Evolutionary conservation across 2,329 filamentous ascomycete genomes (phyloP), one percentile per base, ranked within the genome.

Genomic region (Penicillium sp.): DNA sequence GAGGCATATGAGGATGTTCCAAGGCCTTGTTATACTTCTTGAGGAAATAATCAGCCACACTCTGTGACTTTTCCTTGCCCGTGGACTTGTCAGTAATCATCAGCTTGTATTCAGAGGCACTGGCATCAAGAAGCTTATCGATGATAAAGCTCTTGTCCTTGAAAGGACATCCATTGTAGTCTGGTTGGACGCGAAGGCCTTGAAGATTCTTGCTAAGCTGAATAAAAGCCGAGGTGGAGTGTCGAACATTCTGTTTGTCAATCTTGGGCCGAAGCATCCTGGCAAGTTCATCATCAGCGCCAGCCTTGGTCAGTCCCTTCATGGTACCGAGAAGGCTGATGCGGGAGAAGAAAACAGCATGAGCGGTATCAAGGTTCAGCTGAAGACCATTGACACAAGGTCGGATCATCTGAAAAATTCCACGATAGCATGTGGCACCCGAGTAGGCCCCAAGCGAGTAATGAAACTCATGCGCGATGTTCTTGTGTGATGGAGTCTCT

Each of bases 281-380:
- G 21, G 66, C 62, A 25, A 79, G 58, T n/a, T 73, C 62, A 46
- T 68, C 59, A 43, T 69, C 58, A 52, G 77, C 72, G 39, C 67
- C 63, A 26, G 65, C 59, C 16, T 70, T 67, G 4, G 73, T 63
- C 11, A 76, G 62, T 9, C 69, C 69, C 53, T 74, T 67, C 19
- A 76, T 72, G 9, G 72, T 67, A 16, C 69, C 69, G 25, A 74
- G 64, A 14, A 79, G 63, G 9, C 69, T 67, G n/a, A 63, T 73
- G 11, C 72, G 72, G 33, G 79, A 82, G 89, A 91, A 98, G 77
- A 99, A 99, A 13, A 90, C 90, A 0, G 91, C 90, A 70, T 98
- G 96, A 55, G 93, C 89, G 29, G 96, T 89, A 68, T 99, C 93
- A 11, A 96, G 86, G 66, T 97, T 98, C 70, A 99, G 79, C 0